These are phyloP conservation scores for Patellaria atrata DNA, from an alignment of 495 filamentous ascomycete species.

Conservation along the genomic window DNA sequence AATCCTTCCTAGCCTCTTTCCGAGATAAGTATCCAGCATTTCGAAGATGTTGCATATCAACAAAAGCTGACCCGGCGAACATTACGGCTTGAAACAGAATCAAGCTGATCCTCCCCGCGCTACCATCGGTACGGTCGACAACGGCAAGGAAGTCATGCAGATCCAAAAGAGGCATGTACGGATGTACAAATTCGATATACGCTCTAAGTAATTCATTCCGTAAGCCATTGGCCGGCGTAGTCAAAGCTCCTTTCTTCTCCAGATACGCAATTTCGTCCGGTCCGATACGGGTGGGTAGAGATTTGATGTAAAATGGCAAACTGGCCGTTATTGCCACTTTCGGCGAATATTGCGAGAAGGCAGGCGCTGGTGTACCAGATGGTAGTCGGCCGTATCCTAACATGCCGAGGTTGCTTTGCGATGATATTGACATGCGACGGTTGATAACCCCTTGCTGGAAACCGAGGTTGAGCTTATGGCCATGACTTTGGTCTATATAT, in stretches of 20 bases:
- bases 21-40: slow-evolving; percentile 54
- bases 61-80: slow-evolving; percentile 67
- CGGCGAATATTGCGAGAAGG: slow-evolving; percentile 11
- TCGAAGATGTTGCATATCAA: slow-evolving; percentile 53
- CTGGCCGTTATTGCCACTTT: slow-evolving; percentile 19
- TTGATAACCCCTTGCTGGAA: slow-evolving; percentile 14
- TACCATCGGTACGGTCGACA: slow-evolving; percentile 49
- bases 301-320: slow-evolving; percentile 59
- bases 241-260: slow-evolving; percentile 57
- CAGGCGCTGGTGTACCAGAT: slow-evolving; percentile 8
- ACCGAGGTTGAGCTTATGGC: slow-evolving; percentile 12
- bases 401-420: slow-evolving; percentile 11
- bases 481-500: slow-evolving; percentile 22
- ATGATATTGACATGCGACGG: slow-evolving; percentile 17
- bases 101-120: slow-evolving; percentile 53
- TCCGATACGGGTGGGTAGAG: slow-evolving; percentile 51
- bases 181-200: slow-evolving; percentile 73
- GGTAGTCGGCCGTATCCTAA: slow-evolving; percentile 14
- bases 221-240: slow-evolving; percentile 47
- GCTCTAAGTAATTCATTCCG: slow-evolving; percentile 60
- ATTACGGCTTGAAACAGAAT: slow-evolving; percentile 70
- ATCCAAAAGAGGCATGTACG: slow-evolving; percentile 80
- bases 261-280: slow-evolving; percentile 65
- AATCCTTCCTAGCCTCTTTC: slow-evolving; percentile 60
- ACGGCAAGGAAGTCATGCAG: slow-evolving; percentile 55